Evolutionary conservation across 768 basidiomycete genomes (phyloP).

Genomic region (Termitomyces sp.): DNA sequence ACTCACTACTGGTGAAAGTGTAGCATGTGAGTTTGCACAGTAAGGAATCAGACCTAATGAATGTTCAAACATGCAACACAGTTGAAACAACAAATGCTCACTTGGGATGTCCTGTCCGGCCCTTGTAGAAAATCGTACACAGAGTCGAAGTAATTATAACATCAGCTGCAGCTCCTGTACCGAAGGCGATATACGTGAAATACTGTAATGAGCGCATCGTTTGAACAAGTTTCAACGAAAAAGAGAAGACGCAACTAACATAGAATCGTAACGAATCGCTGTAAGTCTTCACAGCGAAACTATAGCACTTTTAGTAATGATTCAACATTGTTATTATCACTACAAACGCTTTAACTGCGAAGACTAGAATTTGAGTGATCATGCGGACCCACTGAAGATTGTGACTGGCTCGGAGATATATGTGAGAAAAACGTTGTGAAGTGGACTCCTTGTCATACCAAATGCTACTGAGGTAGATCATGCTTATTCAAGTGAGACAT

Average conservation of each 20-base stretch:
- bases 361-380: background rate
- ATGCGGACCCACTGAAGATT: background rate
- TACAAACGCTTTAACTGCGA: background rate
- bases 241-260: background rate
- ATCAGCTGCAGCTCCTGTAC: background rate
- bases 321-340: background rate
- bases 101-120: background rate
- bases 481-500: no score
- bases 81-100: background rate
- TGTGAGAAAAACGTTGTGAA: background rate
- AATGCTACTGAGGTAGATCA: background rate
- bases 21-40: slow-evolving; percentile 2
- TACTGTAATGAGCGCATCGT: background rate
- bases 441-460: background rate
- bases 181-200: background rate
- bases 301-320: background rate
- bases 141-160: background rate
- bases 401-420: background rate
- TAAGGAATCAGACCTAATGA: background rate
- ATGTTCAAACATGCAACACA: background rate
- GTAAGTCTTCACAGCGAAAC: background rate
- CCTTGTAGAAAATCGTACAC: background rate
- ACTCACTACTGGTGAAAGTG: slow-evolving; percentile 3
- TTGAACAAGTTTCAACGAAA: background rate
- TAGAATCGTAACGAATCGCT: background rate